Evolutionary conservation across 805 yeast species (phyloP), one percentile per base, ranked within the genome.

Genomic region (Komagataella mondaviorum): DNA sequence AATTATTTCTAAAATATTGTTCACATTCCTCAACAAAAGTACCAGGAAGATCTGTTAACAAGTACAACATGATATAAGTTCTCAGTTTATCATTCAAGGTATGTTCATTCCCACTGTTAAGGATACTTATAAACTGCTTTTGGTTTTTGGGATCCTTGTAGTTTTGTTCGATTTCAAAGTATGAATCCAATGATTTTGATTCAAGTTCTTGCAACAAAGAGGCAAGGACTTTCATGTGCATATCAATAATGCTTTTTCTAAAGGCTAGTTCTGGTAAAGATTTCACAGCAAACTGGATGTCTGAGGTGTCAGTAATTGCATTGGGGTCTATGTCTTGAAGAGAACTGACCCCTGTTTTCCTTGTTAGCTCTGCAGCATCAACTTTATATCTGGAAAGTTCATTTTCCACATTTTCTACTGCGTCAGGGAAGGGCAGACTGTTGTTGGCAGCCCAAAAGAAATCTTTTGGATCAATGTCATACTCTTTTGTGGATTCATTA

Each of bases 171-270:
- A 93, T 81, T 68, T 93, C 98, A 65, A 91, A 93, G 58, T 90
- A 85, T 52, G 89, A 81, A 60, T 95, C 99, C 57, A 93, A 73
- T 16, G 83, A 83, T 56, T 91, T 85, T n/a, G 84, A 81, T 60
- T 91, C 93, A 54, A 93, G 73, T 57, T 89, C 88, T 61, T 83
- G 81, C 54, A 93, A 76, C 50, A 93, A 71, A 17, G 89, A 78
- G 7, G 96, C 87, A 55, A 95, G 79, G 23, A 93, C 90, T 60
- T 88, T 89, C 96, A 93, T 91, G 68, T 93, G 99, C 83, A 88
- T 86, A 69, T 93, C 99, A 58, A 93, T 83, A 36, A 88, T 80
- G 51, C 81, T 74, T 65, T 93, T 93, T 59, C 95, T 79, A 6
- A 88, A 86, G 0, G 97, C 88, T 54, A 93, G 72, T 64, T 89